Percentiles rank a stretch among this genome's conserved stretches.
These are phyloP conservation scores for Salvia rosmarinus DNA, from an alignment of 257 asterid genomes.

Conservation along the genomic window DNA sequence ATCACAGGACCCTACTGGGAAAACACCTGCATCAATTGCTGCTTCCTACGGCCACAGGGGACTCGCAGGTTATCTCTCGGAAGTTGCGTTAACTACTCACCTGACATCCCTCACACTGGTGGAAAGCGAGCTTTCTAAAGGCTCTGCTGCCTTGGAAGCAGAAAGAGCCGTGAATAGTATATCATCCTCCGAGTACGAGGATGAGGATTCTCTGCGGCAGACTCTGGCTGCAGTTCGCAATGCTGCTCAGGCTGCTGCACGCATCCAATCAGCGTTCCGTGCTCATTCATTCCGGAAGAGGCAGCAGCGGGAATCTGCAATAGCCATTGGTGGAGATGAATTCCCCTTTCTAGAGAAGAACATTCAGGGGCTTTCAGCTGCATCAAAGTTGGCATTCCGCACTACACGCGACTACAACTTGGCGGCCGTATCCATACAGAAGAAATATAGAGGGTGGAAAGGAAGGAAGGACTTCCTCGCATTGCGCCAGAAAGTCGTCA, in stretches of 20 bases:
- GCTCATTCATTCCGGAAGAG: conserved; percentile 90
- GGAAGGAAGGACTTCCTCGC: conserved; percentile 84
- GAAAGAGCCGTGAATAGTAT: conserved; percentile 65
- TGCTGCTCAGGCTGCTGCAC: conserved; percentile 95
- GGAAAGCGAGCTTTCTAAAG: conserved; percentile 79
- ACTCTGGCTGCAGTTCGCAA: conserved; percentile 83
- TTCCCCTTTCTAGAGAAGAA: conserved; percentile 49
- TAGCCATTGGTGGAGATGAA: conserved; percentile 49
- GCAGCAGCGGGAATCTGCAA: conserved; percentile 55
- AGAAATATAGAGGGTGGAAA: conserved; percentile 90
- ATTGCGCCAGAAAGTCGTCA: conserved; percentile 87
- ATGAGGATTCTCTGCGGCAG: conserved; percentile 67
- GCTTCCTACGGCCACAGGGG: conserved; percentile 74
- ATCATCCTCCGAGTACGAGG: conserved; percentile 53
- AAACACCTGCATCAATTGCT: conserved; percentile 87
- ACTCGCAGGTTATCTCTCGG: conserved; percentile 97
- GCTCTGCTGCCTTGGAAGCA: conserved; percentile 80
- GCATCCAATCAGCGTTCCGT: conserved; percentile 95
- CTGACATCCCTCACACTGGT: conserved; percentile 78
- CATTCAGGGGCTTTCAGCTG: conserved; percentile 63
- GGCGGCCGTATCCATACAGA: conserved; percentile 93
- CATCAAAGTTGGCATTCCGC: conserved; percentile 64
- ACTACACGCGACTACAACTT: conserved; percentile 60
- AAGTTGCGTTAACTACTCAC: conserved; percentile 79
- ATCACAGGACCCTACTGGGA: conserved; percentile 70